Evolutionary conservation across 2,329 filamentous ascomycete species (phyloP), one percentile per base, ranked within the genome.

Genomic region (Diaporthe destruens): DNA sequence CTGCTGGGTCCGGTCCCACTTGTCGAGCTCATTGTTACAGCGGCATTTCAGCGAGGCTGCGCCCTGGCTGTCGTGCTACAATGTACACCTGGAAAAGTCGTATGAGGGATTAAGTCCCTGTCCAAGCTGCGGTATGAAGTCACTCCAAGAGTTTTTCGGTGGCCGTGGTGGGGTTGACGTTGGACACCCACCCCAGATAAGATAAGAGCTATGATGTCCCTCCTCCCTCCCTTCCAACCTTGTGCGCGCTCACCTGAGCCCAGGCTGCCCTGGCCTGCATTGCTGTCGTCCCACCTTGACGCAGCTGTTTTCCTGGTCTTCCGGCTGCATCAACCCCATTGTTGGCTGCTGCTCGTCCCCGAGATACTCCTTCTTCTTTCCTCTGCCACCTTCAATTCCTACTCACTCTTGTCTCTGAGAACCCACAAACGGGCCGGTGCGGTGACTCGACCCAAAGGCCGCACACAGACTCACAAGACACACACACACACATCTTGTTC

Each of bases 131-230:
- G 39, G 47, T 56, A 68, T 74, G 72, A 74, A 74, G 53, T 71
- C 47, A 65, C 69, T 51, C 42, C 25, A 42, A 44, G 47, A 54
- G 49, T 56, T 25, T 56, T 65, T 51, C 61, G 44, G 61, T 65
- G 36, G 36, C 36, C 14, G n/a, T 66, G 68, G 68, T 54, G 69
- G 69, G 55, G 54, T 66, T 66, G n/a, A 20, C 44, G 29, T 51
- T 51, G 61, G 36, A 29, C 29, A 29, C 29, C 29, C 61, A 39
- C 29, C 16, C 20, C n/a, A 61, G 71, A 74, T 73, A 73, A 72
- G 73, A 74, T 74, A 74, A 74, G 71, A 74, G 71, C 72, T 72
- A 57, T 55, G 51, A 68, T 71, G 70, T 71, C 72, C 70, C 65
- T 68, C 57, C 23, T 67, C 69, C 72, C 63, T 65, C 49, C n/a